Conservation (phyloP, 768 basidiomycete species). For the Dentipellis fragilis region DNA sequence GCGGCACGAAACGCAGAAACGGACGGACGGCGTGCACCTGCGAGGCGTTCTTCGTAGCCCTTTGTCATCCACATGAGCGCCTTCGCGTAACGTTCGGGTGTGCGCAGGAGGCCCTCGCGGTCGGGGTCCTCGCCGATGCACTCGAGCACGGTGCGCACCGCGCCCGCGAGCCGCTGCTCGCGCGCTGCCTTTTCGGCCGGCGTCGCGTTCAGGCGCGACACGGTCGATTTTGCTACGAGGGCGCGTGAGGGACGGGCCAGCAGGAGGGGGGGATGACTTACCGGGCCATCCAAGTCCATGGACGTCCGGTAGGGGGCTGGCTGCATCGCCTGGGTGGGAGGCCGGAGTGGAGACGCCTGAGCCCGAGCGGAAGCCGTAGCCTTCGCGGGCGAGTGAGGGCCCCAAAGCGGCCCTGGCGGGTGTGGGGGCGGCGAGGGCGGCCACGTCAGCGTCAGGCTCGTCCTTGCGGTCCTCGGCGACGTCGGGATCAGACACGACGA, state of each 20-base stretch:
- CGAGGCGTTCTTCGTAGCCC: conserved; percentile 92
- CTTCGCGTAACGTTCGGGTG: conserved; percentile 93
- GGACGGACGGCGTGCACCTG: conserved; percentile 38
- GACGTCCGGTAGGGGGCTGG: conserved; percentile 33
- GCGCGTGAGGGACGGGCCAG: not conserved
- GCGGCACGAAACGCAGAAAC: conserved; percentile 4
- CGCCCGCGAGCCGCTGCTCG: conserved; percentile 68
- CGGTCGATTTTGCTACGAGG: conserved; percentile 74
- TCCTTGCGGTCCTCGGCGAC: not conserved
- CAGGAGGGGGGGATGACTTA: conserved; percentile 21
- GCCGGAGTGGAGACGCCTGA: conserved; percentile 63
- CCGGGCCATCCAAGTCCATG: conserved; percentile 94
- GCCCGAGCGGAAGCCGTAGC: conserved; percentile 69
- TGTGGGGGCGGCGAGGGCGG: not conserved
- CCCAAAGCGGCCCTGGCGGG: not conserved
- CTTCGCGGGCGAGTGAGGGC: conserved; percentile 42
- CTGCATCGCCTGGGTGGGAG: conserved; percentile 20
- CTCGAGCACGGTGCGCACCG: conserved; percentile 87
- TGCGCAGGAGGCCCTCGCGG: conserved; percentile 83
- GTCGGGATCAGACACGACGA: not conserved
- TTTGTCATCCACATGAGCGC: conserved; percentile 98
- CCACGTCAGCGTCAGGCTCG: not conserved
- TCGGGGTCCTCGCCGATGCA: conserved; percentile 98
- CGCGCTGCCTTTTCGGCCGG: conserved; percentile 60
- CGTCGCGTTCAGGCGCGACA: conserved; percentile 75